Evolutionary conservation across 73 alveolate genomes (phyloP), one percentile per base, ranked within the genome.

Genomic region (Halteria grandinella): DNA sequence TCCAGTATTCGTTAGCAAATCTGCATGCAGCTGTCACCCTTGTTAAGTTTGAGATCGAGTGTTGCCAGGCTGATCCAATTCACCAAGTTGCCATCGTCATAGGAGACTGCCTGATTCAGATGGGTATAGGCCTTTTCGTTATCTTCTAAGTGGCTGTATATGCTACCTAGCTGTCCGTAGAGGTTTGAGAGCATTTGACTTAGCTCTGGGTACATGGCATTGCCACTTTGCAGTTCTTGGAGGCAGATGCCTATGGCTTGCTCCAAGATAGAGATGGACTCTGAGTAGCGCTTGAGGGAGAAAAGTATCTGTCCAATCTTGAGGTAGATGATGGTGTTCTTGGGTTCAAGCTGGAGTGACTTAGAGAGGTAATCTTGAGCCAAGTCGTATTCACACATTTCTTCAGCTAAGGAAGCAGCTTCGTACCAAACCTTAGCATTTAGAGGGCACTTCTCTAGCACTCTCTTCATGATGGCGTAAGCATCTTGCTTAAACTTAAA

Each of bases 401-500:
- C 83, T 20, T 70, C 83, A 7, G 83, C 52, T 3, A 70, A 23
- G 25, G 53, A 41, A n/a, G 72, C 83, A 11, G 63, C 60, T 20
- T 70, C 83, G 39, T 45, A 70, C 72, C 60, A 49, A 1, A 70
- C 60, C 29, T 45, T 49, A 49, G 83, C 32, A 33, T 70, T 27
- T 31, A 3, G 34, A 15, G 70, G 57, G 18, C 43, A 20, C 28
- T 40, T 12, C 14, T 34, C 77, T 60, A 60, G 34, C 15, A 36
- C 51, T 37, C 43, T 60, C 59, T 60, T 60, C 77, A 60, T 60
- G 17, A 36, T 36, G 2, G 6, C 40, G 2, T 55, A 33, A 1
- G 77, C 57, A 60, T 60, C 77, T 37, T 34, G 34, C 24, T 21
- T 60, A 25, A 60, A 45, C 20, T 23, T 34, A 8, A 60, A 20